Evolutionary conservation across 495 filamentous ascomycete genomes (phyloP).

Genomic region (Jackrogersella minutella): DNA sequence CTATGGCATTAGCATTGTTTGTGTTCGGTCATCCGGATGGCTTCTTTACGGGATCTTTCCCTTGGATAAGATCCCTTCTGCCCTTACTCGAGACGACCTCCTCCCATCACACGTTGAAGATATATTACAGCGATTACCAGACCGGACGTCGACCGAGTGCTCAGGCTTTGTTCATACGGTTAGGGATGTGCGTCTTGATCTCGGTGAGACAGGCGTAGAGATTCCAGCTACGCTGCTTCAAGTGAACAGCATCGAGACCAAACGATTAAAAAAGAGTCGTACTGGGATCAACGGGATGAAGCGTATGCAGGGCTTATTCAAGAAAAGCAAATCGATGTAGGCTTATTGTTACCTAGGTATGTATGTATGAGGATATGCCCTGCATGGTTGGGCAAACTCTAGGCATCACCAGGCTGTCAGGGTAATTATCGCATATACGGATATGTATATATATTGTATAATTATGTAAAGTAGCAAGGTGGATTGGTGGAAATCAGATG

Average conservation of each 20-base stretch:
- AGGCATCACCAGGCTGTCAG: not conserved
- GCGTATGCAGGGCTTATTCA: constrained; percentile 10
- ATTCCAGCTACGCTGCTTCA: constrained; percentile 21
- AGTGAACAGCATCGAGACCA: constrained; percentile 5
- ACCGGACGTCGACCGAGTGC: constrained; percentile 19
- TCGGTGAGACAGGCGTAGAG: constrained; percentile 7
- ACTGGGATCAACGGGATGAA: not conserved
- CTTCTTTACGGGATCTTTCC: constrained; percentile 35
- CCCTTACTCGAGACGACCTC: constrained; percentile 12
- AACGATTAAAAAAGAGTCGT: not conserved
- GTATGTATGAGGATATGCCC: not conserved
- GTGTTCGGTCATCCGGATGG: constrained; percentile 32
- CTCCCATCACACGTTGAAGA: constrained; percentile 32
- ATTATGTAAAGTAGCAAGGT: too few species aligned
- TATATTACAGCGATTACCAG: constrained; percentile 21
- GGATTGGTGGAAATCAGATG: too few species aligned
- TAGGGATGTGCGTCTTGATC: constrained; percentile 5
- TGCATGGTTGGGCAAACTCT: not conserved
- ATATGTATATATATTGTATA: not conserved
- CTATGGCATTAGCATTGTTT: constrained; percentile 31
- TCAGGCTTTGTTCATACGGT: constrained; percentile 12
- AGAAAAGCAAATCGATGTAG: constrained; percentile 3
- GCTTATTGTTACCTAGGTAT: not conserved
- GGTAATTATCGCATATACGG: too few species aligned
- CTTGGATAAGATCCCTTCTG: constrained; percentile 15